Percentiles rank a stretch among this genome's conserved stretches.
Evolutionary conservation across 164 flowering plant species (phyloP).

Genomic region (Sedum album): DNA sequence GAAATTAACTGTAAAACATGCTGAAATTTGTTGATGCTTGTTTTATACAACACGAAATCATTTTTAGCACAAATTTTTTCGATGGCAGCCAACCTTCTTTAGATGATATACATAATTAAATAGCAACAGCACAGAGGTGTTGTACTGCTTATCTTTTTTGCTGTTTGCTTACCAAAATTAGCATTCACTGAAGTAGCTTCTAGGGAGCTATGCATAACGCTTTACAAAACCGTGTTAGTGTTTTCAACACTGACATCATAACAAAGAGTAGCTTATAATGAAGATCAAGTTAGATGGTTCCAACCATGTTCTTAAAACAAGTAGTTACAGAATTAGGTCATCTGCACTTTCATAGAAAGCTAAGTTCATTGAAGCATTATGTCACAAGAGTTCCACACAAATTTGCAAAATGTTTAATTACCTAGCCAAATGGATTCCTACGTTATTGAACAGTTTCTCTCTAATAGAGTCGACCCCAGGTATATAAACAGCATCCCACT

Average conservation of each 20-base stretch:
- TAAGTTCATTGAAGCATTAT: slow-evolving; percentile 5
- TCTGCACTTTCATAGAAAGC: slow-evolving; percentile 2
- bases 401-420: not conserved
- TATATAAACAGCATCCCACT: too few relatives aligned
- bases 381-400: slow-evolving; percentile 1
- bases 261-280: not conserved
- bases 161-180: not conserved
- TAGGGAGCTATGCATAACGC: not conserved
- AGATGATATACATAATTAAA: too few relatives aligned
- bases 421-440: too few relatives aligned
- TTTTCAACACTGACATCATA: not conserved
- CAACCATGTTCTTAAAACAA: slow-evolving; percentile 4
- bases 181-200: slow-evolving; percentile 1
- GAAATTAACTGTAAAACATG: not conserved
- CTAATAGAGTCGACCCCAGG: too few relatives aligned
- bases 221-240: slow-evolving; percentile 4
- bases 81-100: not conserved
- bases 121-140: not conserved
- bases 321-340: slow-evolving; percentile 5
- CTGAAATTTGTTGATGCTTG: not conserved
- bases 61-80: not conserved
- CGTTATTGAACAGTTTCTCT: too few relatives aligned
- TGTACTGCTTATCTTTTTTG: not conserved
- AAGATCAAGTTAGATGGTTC: not conserved
- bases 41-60: not conserved